These are phyloP conservation scores for Melaleuca quinquenervia DNA, from an alignment of 345 rosid genomes.

Conservation along the genomic window DNA sequence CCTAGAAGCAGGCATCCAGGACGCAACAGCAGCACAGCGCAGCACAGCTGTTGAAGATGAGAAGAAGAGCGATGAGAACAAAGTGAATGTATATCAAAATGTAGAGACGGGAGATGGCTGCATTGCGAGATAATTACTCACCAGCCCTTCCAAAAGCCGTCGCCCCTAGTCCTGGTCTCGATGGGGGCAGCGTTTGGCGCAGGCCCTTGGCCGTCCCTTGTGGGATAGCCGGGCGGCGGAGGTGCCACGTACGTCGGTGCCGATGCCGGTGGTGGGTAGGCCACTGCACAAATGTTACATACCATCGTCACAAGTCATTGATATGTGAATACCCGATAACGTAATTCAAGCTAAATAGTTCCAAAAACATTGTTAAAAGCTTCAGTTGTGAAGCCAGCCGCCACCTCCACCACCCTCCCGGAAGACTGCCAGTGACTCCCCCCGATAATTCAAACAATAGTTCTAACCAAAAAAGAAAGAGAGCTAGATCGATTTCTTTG, in stretches of 20 bases:
- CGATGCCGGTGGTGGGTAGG: constrained; percentile 13
- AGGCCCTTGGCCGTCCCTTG: constrained; percentile 11
- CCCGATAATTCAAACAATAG: neutral
- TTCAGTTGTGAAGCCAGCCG: neutral
- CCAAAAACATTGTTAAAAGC: neutral
- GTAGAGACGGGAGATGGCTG: neutral
- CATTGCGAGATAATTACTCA: neutral
- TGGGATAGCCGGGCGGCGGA: constrained; percentile 48
- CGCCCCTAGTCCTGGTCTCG: constrained; percentile 53
- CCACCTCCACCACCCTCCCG: neutral
- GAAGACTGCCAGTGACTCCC: neutral
- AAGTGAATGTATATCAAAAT: neutral
- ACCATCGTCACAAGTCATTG: neutral
- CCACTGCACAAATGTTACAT: constrained; percentile 3
- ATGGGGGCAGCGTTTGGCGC: constrained; percentile 10
- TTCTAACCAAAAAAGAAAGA: neutral
- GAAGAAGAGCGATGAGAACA: neutral
- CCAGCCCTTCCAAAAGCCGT: constrained; percentile 82
- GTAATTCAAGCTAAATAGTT: neutral
- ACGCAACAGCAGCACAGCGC: constrained; percentile 68
- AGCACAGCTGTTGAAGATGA: constrained; percentile 39
- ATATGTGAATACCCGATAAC: neutral
- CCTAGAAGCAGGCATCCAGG: constrained; percentile 52
- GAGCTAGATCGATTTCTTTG: neutral
- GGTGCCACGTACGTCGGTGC: constrained; percentile 15